A percentile compares a stretch with the other conserved stretches of the same genome.
These are phyloP conservation scores for Nicotiana knightiana DNA, from an alignment of 257 asterid genomes.

Conservation along the genomic window DNA sequence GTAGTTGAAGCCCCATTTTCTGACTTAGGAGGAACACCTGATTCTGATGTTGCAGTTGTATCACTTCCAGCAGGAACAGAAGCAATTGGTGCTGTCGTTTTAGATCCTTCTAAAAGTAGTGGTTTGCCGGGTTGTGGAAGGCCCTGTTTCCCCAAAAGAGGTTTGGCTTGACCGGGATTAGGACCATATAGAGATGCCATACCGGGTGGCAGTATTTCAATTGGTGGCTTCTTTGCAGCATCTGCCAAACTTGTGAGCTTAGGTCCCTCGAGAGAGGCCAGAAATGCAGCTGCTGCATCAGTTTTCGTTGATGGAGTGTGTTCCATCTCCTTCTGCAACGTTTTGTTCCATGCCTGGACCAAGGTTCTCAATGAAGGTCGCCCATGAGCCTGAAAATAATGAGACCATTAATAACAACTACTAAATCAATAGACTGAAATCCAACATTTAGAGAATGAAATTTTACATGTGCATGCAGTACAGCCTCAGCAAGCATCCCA, in stretches of 20 bases:
- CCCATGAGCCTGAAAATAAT: conserved; percentile 75
- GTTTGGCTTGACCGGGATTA: conserved; percentile 68
- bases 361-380: conserved; percentile 81
- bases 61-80: conserved; percentile 28
- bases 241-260: conserved; percentile 91
- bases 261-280: conserved; percentile 94
- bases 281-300: conserved; percentile 91
- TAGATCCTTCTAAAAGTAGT: conserved; percentile 59
- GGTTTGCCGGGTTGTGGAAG: conserved; percentile 42
- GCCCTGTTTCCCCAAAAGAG: conserved; percentile 41
- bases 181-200: conserved; percentile 97
- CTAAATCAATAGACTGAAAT: not conserved
- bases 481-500: conserved; percentile 99
- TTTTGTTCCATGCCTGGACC: conserved; percentile 91
- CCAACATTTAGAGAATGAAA: not conserved
- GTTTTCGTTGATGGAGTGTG: conserved; percentile 63
- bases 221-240: conserved; percentile 90
- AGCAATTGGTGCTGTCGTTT: conserved; percentile 31
- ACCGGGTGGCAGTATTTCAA: conserved; percentile 92
- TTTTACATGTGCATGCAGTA: conserved; percentile 83
- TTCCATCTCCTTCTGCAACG: conserved; percentile 79
- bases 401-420: conserved; percentile 2
- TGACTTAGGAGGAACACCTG: conserved; percentile 13
- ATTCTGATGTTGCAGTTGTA: conserved; percentile 24
- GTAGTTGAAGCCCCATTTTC: conserved; percentile 15